Evolutionary conservation across 2,329 filamentous ascomycete genomes (phyloP).

Genomic region (Blastomyces parvus): DNA sequence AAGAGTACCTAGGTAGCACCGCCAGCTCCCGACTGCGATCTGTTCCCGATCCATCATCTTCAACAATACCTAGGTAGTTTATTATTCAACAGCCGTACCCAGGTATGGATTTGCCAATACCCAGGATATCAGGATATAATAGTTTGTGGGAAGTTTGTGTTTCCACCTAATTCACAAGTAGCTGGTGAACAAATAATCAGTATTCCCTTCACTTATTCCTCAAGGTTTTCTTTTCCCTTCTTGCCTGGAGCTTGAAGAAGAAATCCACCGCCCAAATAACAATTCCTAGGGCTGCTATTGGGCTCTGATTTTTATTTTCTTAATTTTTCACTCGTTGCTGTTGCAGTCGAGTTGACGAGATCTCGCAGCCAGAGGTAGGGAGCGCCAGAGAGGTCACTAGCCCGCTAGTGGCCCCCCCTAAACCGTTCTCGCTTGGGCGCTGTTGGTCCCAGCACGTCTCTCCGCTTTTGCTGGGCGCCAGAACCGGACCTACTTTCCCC

Average conservation of each 20-base stretch:
- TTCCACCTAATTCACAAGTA: too few relatives aligned
- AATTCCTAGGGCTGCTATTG: neutral
- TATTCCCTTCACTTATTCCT: neutral
- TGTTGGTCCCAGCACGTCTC: slow-evolving; percentile 2
- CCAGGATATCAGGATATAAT: neutral
- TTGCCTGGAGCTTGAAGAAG: neutral
- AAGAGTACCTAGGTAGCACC: too few relatives aligned
- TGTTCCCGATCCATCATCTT: too few relatives aligned
- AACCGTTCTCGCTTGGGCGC: neutral
- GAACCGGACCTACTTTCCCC: neutral
- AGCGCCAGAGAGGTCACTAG: neutral
- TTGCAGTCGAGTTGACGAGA: neutral
- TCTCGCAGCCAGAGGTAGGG: neutral
- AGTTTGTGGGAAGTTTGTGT: neutral
- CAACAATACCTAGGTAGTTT: too few relatives aligned
- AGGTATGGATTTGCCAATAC: neutral
- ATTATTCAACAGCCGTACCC: too few relatives aligned
- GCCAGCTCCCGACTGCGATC: too few relatives aligned
- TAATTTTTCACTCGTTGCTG: neutral
- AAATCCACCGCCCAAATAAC: neutral
- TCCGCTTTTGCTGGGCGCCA: slow-evolving; percentile 4
- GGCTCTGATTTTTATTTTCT: neutral
- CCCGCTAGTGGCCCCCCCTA: neutral
- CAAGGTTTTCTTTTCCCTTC: neutral
- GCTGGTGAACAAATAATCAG: neutral